These are phyloP conservation scores for Vanilla planifolia DNA, from an alignment of 106 monocot species.

Conservation along the genomic window DNA sequence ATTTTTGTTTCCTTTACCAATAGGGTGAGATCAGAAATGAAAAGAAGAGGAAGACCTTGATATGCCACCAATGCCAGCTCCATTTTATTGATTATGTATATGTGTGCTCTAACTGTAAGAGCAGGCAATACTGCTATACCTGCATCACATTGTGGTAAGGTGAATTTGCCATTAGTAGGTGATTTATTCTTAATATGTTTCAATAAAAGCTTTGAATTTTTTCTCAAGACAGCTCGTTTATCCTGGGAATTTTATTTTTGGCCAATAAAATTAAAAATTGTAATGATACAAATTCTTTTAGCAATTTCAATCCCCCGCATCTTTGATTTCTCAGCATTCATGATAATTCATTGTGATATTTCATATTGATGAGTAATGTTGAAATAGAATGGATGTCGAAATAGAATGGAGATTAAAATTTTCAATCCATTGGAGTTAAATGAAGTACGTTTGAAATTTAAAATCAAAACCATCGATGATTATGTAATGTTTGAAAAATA, in stretches of 20 bases:
- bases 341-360: too few relatives aligned
- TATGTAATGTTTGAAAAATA: too few relatives aligned
- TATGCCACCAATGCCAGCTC: slow-evolving; percentile 12
- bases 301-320: too few relatives aligned
- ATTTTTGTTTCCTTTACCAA: too few relatives aligned
- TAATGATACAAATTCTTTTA: too few relatives aligned
- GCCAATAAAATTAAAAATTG: not conserved
- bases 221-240: not conserved
- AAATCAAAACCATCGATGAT: too few relatives aligned
- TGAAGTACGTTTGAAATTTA: too few relatives aligned
- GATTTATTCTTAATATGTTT: not conserved
- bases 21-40: not conserved
- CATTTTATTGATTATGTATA: not conserved
- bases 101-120: slow-evolving; percentile 11
- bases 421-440: too few relatives aligned
- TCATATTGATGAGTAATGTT: too few relatives aligned
- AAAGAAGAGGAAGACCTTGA: slow-evolving; percentile 6
- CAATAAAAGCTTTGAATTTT: not conserved
- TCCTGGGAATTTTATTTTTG: not conserved
- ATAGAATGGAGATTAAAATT: too few relatives aligned
- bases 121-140: slow-evolving; percentile 5
- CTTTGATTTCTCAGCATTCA: too few relatives aligned
- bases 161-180: not conserved
- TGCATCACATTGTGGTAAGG: slow-evolving; percentile 10
- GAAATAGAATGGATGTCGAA: too few relatives aligned